Evolutionary conservation across 495 filamentous ascomycete species (phyloP), one percentile per base, ranked within the genome.

Genomic region (Lophium mytilinum): DNA sequence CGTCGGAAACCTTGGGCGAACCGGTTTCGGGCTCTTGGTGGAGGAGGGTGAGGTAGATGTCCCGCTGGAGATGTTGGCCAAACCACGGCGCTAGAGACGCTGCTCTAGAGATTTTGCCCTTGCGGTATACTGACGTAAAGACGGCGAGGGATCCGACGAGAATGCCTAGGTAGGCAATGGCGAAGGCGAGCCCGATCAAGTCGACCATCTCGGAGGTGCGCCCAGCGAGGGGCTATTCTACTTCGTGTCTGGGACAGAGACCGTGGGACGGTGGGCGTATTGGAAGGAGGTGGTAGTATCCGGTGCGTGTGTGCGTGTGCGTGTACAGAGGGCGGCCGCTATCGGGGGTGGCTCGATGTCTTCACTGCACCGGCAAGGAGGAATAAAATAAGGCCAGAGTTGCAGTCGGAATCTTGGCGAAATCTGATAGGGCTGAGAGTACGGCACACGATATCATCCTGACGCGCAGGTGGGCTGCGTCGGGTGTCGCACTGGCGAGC

Each of bases 61-160:
- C 89, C 64, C 91, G 88, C 71, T 92, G 86, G 37, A 91, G 75
- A 69, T 98, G 91, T 36, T 87, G 77, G 15, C 82, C 82, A 72
- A 97, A 97, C 92, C 92, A 98, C 69, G 91, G 88, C 59, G 84
- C 89, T 41, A 97, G 78, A 55, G 86, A 85, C 35, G 86, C 83
- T 57, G 86, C 84, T 73, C 88, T 82, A 58, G 77, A 87, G 41
- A 88, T 83, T 85, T 95, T 94, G 72, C 92, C 84, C 77, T 91
- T 92, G 58, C 92, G 83, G 71, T 97, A 97, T 40, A 96, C 78
- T 37, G 83, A 88, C 21, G 88, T 92, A 75, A 97, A 98, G 62
- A 89, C 94, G 63, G 84, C 83, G 39, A 98, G 78, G 34, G 90
- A 92, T 66, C 90, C 90, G 60, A 89, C 76, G 39, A 98, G 81